Evolutionary conservation across 1,139 yeast species (phyloP).

Genomic region (Yamadazyma triangularis): DNA sequence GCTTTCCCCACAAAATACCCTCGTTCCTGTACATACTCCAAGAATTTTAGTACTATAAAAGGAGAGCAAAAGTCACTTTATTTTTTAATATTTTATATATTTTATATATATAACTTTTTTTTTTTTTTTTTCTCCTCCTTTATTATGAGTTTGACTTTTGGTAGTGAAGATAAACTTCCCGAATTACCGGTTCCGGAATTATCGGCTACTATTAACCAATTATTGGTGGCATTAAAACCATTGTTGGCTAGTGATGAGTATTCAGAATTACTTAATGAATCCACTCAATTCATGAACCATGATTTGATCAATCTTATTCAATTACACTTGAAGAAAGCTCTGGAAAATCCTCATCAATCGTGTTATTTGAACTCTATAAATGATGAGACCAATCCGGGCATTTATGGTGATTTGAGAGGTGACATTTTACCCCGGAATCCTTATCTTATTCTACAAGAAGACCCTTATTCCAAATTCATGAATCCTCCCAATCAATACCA

Average conservation of each 20-base stretch:
- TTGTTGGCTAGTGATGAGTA: slow-evolving; percentile 42
- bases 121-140: too few relatives aligned
- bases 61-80: too few relatives aligned
- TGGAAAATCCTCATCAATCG: slow-evolving; percentile 29
- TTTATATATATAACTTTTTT: too few relatives aligned
- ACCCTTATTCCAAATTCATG: slow-evolving; percentile 53
- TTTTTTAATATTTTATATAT: too few relatives aligned
- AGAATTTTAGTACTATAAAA: too few relatives aligned
- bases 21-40: too few relatives aligned
- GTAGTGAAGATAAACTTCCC: slow-evolving; percentile 30
- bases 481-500: slow-evolving; percentile 63
- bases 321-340: slow-evolving; percentile 43
- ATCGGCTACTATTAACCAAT: slow-evolving; percentile 39
- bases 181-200: slow-evolving; percentile 53
- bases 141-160: slow-evolving; percentile 12
- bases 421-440: slow-evolving; percentile 76
- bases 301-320: slow-evolving; percentile 46
- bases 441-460: slow-evolving; percentile 66
- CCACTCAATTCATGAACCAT: slow-evolving; percentile 41
- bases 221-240: slow-evolving; percentile 48
- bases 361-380: slow-evolving; percentile 62
- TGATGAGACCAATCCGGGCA: slow-evolving; percentile 56
- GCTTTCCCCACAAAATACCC: too few relatives aligned
- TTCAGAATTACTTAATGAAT: slow-evolving; percentile 31
- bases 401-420: slow-evolving; percentile 60